Percentiles rank a stretch among this genome's conserved stretches.
Conservation (phyloP, 257 asterid genomes). For the Petunia axillaris region DNA sequence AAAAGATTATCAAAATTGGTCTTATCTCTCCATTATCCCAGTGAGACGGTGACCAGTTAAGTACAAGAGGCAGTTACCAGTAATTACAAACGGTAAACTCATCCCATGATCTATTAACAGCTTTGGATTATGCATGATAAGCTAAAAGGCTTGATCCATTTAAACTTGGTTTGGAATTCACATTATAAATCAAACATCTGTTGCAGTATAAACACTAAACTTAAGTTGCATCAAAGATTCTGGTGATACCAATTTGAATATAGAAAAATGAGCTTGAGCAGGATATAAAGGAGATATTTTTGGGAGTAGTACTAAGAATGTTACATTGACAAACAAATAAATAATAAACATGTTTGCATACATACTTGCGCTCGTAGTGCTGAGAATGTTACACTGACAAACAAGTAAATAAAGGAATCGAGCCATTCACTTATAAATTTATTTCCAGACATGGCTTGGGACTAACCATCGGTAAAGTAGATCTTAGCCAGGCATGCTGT, state of each 20-base stretch:
- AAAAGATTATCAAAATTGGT: conserved; percentile 7
- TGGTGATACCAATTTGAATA: conserved; percentile 6
- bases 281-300: not conserved
- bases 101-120: not conserved
- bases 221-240: not conserved
- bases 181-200: conserved; percentile 11
- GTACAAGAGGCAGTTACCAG: conserved; percentile 3
- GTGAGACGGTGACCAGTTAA: conserved; percentile 1
- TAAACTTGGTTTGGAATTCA: conserved; percentile 5
- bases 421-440: not conserved
- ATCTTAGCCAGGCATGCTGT: conserved; percentile 43
- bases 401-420: not conserved
- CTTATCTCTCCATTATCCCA: not conserved
- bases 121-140: conserved; percentile 7
- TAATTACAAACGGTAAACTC: not conserved
- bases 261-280: not conserved
- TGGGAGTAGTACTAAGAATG: not conserved
- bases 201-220: not conserved
- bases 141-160: conserved; percentile 10
- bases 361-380: not conserved
- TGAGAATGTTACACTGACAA: not conserved
- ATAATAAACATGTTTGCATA: not conserved
- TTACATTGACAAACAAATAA: not conserved
- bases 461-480: conserved; percentile 41
- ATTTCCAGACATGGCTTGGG: conserved; percentile 16